Evolutionary conservation across 495 filamentous ascomycete species (phyloP).

Genomic region (Staphylotrichum longicolle): DNA sequence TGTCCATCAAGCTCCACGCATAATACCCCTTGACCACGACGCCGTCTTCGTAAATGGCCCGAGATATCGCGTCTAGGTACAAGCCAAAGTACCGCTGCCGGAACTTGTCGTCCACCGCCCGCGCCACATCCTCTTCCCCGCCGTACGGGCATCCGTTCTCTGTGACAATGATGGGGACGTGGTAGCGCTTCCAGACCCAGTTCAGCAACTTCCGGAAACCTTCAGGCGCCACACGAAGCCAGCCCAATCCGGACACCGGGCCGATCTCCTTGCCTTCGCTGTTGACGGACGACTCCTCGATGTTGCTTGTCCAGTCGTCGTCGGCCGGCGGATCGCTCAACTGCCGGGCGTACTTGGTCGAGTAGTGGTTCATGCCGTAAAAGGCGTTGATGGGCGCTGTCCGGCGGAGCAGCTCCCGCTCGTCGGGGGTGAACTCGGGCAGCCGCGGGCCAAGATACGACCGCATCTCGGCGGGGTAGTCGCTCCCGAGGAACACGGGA

Average conservation of each 20-base stretch:
- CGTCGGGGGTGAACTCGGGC: slow-evolving; percentile 44
- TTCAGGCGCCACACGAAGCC: slow-evolving; percentile 42
- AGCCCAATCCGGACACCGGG: slow-evolving; percentile 45
- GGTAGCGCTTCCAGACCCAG: slow-evolving; percentile 46
- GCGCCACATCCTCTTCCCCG: slow-evolving; percentile 37
- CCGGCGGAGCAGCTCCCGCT: slow-evolving; percentile 42
- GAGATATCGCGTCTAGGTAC: slow-evolving; percentile 5
- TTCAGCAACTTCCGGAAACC: slow-evolving; percentile 48
- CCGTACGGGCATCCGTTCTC: slow-evolving; percentile 50
- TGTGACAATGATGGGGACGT: slow-evolving; percentile 47
- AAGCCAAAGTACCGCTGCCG: neutral
- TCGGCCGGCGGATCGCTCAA: slow-evolving; percentile 37
- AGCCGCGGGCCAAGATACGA: slow-evolving; percentile 46
- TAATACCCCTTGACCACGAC: slow-evolving; percentile 6
- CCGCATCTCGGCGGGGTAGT: slow-evolving; percentile 51
- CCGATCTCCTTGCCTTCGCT: slow-evolving; percentile 47
- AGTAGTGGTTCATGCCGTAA: slow-evolving; percentile 54
- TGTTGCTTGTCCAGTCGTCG: slow-evolving; percentile 49
- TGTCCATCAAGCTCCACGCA: slow-evolving; percentile 13
- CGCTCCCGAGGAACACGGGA: slow-evolving; percentile 40
- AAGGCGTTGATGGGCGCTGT: slow-evolving; percentile 41
- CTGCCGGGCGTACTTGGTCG: slow-evolving; percentile 47
- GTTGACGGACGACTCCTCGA: slow-evolving; percentile 43
- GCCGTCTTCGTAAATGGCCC: slow-evolving; percentile 7
- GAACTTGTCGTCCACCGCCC: slow-evolving; percentile 26